These are phyloP conservation scores for Tillandsia fasciculata DNA, from an alignment of 176 grass and related monocot species.

Conservation along the genomic window DNA sequence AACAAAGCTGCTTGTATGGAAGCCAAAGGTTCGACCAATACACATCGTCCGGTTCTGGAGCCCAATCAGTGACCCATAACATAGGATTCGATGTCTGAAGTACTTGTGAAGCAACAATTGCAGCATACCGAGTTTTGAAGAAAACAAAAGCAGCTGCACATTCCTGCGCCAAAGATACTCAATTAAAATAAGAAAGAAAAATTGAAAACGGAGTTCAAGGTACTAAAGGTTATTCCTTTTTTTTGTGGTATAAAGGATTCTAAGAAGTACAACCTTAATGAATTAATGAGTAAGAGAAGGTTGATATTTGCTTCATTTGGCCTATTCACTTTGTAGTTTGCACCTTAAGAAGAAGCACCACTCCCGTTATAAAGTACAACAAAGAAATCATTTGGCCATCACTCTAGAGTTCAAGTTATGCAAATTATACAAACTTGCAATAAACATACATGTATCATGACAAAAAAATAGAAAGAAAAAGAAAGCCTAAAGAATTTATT, in stretches of 20 bases:
- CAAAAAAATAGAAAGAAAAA: background rate
- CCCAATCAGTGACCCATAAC: constrained; percentile 65
- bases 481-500: background rate
- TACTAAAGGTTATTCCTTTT: too few relatives aligned
- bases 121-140: constrained; percentile 90
- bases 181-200: constrained; percentile 4
- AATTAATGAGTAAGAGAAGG: too few relatives aligned
- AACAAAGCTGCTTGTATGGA: constrained; percentile 75
- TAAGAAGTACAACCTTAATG: too few relatives aligned
- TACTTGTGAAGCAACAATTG: constrained; percentile 57
- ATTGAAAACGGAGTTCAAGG: too few relatives aligned
- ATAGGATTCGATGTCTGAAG: constrained; percentile 92
- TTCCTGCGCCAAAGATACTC: constrained; percentile 33
- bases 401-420: background rate
- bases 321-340: too few relatives aligned
- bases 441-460: constrained; percentile 6
- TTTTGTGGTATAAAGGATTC: too few relatives aligned
- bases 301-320: too few relatives aligned
- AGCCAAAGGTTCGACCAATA: constrained; percentile 99
- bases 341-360: too few relatives aligned
- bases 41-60: constrained; percentile 73
- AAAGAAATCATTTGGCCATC: too few relatives aligned
- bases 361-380: too few relatives aligned
- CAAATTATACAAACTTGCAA: background rate
- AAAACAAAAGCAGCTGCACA: constrained; percentile 88